Evolutionary conservation across 805 yeast species (phyloP), one percentile per base, ranked within the genome.

Genomic region (Torulaspora franciscae): DNA sequence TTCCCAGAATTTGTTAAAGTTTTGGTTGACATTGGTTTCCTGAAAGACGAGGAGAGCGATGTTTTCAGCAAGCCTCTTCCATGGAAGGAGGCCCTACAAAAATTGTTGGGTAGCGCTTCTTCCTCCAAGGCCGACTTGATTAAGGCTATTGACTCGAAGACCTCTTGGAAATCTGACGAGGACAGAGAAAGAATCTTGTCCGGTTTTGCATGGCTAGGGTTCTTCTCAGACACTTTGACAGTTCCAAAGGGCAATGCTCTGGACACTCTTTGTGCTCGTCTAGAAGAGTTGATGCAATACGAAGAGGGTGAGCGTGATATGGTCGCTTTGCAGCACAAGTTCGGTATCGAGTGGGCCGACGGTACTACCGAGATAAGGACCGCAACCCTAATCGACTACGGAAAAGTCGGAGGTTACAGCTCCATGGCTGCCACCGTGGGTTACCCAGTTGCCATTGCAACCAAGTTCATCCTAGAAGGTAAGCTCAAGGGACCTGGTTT

Each of bases 351-450:
- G 72, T 87, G 95, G 91, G 89, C 91, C 45, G 93, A 93, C 62
- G 98, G 98, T 56, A 69, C 80, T 54, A 79, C 76, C 45, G 98
- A 93, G 74, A 78, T 83, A 51, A 89, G 98, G 77, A 90, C 98
- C 47, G 85, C 97, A 15, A 93, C 99, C 48, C 75, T 93, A 64
- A 91, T 90, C 29, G 96, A 89, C 69, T 87, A 86, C 70, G 99
- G 99, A 73, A 72, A 78, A 50, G 74, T 75, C 44, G 88, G 90
- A 49, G 91, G 93, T 44, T 93, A 91, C 81, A 84, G 95, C 32
- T 90, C 98, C 28, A 93, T 93, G 99, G 99, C 99, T 56, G 90
- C 91, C 67, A 79, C 87, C 54, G 99, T 93, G 45, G 99, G 99
- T 74, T 91, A 89, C 52, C 99, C 99, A 56, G 91, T 96, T 72